Evolutionary conservation across 2,329 filamentous ascomycete species (phyloP), one percentile per base, ranked within the genome.

Genomic region (Sclerotinia trifoliorum): DNA sequence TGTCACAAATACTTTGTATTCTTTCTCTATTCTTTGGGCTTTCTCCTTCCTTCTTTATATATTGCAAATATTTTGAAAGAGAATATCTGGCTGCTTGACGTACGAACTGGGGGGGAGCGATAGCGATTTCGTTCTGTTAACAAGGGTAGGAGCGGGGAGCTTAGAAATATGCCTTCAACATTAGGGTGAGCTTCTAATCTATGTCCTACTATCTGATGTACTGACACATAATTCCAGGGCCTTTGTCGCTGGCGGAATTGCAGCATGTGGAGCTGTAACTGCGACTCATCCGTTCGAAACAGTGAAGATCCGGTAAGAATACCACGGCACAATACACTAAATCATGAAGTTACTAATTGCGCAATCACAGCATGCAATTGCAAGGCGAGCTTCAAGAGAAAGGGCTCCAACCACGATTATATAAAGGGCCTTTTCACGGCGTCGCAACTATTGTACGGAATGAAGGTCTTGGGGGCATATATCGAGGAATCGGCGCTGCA

Each of bases 201-300:
- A 15, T 2, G 26, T 4, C 32, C 17, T 21, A 56, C 17, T 58
- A 42, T 35, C 32, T 17, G 7, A 24, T 46, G 56, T 52, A 24
- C 49, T 65, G 29, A 26, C 8, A 65, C 66, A 69, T 13, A 26
- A 29, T 55, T 39, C 19, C 56, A 78, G 94, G 74, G 92, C 93
- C 71, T 99, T 99, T 83, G 88, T 98, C 76, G 94, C 95, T 68
- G 95, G 95, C 78, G 95, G 95, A 78, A 91, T 99, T 78, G 95
- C 95, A 78, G 95, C 95, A 73, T 98, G 94, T 81, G 95, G 95
- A 78, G 95, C 95, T 73, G 95, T 99, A 68, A 98, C 94, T 52
- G 94, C 96, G 73, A 98, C 95, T 63, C 95, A 99, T 81, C 94
- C 94, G 68, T 98, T 98, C 82, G 95, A 99, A 82, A 98, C 94